These are phyloP conservation scores for Exophiala oligosperma DNA, from an alignment of 2,329 filamentous ascomycete genomes.

Conservation along the genomic window DNA sequence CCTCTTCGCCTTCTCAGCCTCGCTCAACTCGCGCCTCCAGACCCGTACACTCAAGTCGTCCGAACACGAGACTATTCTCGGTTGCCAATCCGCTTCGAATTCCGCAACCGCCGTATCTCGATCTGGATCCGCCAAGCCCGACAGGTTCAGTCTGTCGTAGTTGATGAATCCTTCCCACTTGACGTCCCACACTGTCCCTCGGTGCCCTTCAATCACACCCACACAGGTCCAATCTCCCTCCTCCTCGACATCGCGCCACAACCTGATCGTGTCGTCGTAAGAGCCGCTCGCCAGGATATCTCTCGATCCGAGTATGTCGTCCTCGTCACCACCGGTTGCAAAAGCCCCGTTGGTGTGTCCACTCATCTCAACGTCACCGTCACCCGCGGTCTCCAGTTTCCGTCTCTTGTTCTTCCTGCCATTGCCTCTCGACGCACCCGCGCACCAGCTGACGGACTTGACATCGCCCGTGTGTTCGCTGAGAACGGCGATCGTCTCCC, in stretches of 20 bases:
- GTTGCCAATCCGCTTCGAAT: constrained; percentile 34
- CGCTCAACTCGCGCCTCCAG: constrained; percentile 68
- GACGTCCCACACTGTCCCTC: constrained; percentile 85
- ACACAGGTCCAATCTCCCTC: constrained; percentile 97
- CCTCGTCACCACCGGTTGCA: constrained; percentile 7
- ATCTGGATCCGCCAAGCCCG: constrained; percentile 3
- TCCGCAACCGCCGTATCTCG: constrained; percentile 19
- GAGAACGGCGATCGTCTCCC: constrained; percentile 92
- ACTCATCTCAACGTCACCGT: constrained; percentile 20
- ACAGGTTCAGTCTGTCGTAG: constrained; percentile 12
- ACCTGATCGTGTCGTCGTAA: constrained; percentile 86
- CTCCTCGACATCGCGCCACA: constrained; percentile 70
- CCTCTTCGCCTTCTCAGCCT: constrained; percentile 45
- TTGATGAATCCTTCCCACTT: constrained; percentile 56
- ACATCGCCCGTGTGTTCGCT: constrained; percentile 95
- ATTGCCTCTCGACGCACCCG: constrained; percentile 46
- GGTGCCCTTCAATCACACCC: constrained; percentile 75
- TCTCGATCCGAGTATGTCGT: constrained; percentile 22
- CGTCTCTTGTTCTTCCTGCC: constrained; percentile 13
- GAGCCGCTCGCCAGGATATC: constrained; percentile 85
- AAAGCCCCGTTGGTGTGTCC: constrained; percentile 1
- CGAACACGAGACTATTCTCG: constrained; percentile 76
- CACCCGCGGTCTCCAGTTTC: constrained; percentile 3
- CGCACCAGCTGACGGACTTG: constrained; percentile 91
- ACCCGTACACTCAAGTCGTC: constrained; percentile 78